These are phyloP conservation scores for Batkoa obscura DNA, from an alignment of 371 early-diverging fungal genomes.

Conservation along the genomic window DNA sequence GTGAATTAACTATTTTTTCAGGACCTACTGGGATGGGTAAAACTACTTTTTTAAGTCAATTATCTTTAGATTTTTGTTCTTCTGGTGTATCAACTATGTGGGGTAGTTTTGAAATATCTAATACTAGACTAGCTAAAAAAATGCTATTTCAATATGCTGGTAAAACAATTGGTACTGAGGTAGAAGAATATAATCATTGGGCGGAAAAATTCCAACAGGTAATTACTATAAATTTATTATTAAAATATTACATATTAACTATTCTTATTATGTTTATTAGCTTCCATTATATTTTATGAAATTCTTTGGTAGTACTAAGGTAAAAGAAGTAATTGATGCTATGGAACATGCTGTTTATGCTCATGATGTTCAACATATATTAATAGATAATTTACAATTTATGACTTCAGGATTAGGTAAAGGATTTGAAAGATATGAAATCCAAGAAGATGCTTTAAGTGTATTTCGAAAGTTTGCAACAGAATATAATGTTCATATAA, in stretches of 20 bases:
- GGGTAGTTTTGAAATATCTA: slow-evolving; percentile 66
- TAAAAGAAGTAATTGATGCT: slow-evolving; percentile 40
- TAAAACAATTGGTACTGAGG: slow-evolving; percentile 20
- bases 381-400: slow-evolving; percentile 62
- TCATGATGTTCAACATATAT: slow-evolving; percentile 47
- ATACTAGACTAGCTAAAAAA: slow-evolving; percentile 40
- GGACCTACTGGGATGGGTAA: slow-evolving; percentile 61
- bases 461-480: slow-evolving; percentile 50
- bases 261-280: slow-evolving; percentile 10
- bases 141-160: slow-evolving; percentile 53
- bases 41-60: slow-evolving; percentile 54
- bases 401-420: slow-evolving; percentile 51
- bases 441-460: slow-evolving; percentile 47
- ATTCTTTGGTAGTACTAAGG: slow-evolving; percentile 52
- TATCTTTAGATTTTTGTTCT: slow-evolving; percentile 48
- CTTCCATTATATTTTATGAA: slow-evolving; percentile 57
- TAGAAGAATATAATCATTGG: slow-evolving; percentile 28
- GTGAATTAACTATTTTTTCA: slow-evolving; percentile 52
- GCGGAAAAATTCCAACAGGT: slow-evolving; percentile 44
- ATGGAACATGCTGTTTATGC: slow-evolving; percentile 51
- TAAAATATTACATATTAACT: background rate
- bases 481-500: slow-evolving; percentile 47
- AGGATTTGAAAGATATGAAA: slow-evolving; percentile 41
- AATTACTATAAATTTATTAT: background rate
- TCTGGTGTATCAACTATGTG: slow-evolving; percentile 56